Conservation (phyloP, 352 stramenopile genomes). For the Elongisporangium anandrum region DNA sequence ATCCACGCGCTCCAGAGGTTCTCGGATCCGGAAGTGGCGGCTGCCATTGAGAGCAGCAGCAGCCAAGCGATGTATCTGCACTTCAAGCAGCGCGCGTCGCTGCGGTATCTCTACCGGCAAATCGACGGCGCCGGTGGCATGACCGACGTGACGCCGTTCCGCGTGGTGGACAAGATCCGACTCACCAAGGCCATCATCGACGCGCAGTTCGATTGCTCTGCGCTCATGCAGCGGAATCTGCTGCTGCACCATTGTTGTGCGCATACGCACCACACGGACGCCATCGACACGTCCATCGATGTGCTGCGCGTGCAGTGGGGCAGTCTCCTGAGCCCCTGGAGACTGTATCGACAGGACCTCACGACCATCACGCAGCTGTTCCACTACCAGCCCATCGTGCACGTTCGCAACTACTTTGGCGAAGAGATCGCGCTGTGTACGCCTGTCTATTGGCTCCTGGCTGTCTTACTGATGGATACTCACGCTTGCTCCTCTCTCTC, state of each 20-base stretch:
- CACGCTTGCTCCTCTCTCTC: background rate
- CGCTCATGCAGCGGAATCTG: conserved; percentile 41
- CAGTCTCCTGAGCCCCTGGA: conserved; percentile 20
- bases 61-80: conserved; percentile 28
- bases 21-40: conserved; percentile 19
- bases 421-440: conserved; percentile 75
- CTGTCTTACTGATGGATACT: background rate
- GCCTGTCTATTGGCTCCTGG: conserved; percentile 12
- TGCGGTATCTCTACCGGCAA: conserved; percentile 69
- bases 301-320: conserved; percentile 55
- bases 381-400: conserved; percentile 35
- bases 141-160: conserved; percentile 45
- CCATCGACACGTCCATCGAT: conserved; percentile 67
- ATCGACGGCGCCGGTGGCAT: conserved; percentile 36
- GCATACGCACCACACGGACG: conserved; percentile 52
- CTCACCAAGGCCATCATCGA: conserved; percentile 71
- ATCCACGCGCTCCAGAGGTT: conserved; percentile 47
- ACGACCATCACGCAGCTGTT: conserved; percentile 13
- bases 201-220: conserved; percentile 66
- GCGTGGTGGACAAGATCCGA: conserved; percentile 71
- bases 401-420: conserved; percentile 79
- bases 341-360: conserved; percentile 13
- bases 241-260: conserved; percentile 51
- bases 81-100: conserved; percentile 38
- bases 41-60: conserved; percentile 5